Evolutionary conservation across 164 flowering plant species (phyloP), one percentile per base, ranked within the genome.

Genomic region (Kalanchoe fedtschenkoi): DNA sequence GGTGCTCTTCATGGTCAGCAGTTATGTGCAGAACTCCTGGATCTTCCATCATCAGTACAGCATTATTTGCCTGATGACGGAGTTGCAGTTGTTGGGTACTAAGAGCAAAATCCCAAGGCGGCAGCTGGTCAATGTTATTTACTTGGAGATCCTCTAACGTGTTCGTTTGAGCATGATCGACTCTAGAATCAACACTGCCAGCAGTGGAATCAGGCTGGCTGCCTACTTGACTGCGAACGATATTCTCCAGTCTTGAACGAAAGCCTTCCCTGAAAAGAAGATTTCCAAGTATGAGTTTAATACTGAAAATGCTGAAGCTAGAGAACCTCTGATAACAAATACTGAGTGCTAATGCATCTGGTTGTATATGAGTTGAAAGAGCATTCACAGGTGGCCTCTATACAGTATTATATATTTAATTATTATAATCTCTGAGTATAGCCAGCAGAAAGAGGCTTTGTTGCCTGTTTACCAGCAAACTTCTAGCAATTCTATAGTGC

Each of bases 221-320:
- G 78, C 78, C 79, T 62, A 72, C 99, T 78, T 90, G 97, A 69
- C 83, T 89, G 69, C 87, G 91, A 61, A 87, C 96, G 76, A 90
- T 87, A 63, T 42, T 85, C 72, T 90, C 95, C 54, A 84, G 73
- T 71, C 95, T 81, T 67, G 77, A 84, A 34, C 86, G 95, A 58
- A 95, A 87, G 21, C 96, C 97, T 51, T 87, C 92, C 91, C 96
- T 91, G 74, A 51, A 66, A 47, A 43, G 62, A 46, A 62, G 24
- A n/a, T n/a, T 68, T 62, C 21, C 46, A 43, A 5, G 30, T 21
- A 30, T 51, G 32, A 2, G 16, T 1, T 26, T 16, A 26, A 26
- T 8, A 21, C 11, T 24, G 30, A 22, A 8, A 47, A 47, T 22
- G 14, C 21, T n/a, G 17, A 4, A 15, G 17, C 2, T 1, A 42